These are phyloP conservation scores for Wickerhamia fluorescens DNA, from an alignment of 805 yeast genomes.

Conservation along the genomic window DNA sequence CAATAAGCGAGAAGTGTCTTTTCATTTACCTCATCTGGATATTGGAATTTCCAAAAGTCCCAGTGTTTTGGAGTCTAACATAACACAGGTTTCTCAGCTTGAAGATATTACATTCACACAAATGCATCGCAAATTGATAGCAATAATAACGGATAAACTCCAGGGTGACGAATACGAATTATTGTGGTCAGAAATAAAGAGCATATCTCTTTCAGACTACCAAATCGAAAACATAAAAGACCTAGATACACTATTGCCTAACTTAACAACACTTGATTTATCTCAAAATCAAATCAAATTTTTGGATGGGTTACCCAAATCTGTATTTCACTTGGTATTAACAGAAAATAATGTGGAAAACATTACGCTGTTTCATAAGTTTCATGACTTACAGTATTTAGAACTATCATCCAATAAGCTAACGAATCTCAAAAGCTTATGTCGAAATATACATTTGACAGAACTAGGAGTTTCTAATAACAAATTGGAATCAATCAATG, in stretches of 20 bases:
- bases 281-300: slow-evolving; percentile 36
- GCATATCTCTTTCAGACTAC: slow-evolving; percentile 27
- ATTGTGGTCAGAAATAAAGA: slow-evolving; percentile 36
- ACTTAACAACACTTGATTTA: slow-evolving; percentile 31
- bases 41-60: slow-evolving; percentile 7
- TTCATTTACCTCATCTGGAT: slow-evolving; percentile 27
- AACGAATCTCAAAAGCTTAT: slow-evolving; percentile 28
- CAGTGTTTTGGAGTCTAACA: slow-evolving; percentile 18
- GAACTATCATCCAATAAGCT: slow-evolving; percentile 34
- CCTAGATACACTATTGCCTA: slow-evolving; percentile 39
- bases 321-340: slow-evolving; percentile 31
- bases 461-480: slow-evolving; percentile 34
- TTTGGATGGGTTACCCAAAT: slow-evolving; percentile 40
- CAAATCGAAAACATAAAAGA: slow-evolving; percentile 37
- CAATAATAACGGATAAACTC: slow-evolving; percentile 38
- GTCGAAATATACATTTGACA: slow-evolving; percentile 34
- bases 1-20: slow-evolving; percentile 32
- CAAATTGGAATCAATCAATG: slow-evolving; percentile 25
- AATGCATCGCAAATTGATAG: slow-evolving; percentile 35
- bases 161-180: slow-evolving; percentile 26
- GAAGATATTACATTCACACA: slow-evolving; percentile 43
- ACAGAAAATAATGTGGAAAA: slow-evolving; percentile 32
- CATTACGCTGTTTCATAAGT: slow-evolving; percentile 34
- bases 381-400: slow-evolving; percentile 36
- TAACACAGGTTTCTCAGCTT: slow-evolving; percentile 37